These are phyloP conservation scores for Colletotrichum trifolii DNA, from an alignment of 2,329 filamentous ascomycete genomes.

Conservation along the genomic window DNA sequence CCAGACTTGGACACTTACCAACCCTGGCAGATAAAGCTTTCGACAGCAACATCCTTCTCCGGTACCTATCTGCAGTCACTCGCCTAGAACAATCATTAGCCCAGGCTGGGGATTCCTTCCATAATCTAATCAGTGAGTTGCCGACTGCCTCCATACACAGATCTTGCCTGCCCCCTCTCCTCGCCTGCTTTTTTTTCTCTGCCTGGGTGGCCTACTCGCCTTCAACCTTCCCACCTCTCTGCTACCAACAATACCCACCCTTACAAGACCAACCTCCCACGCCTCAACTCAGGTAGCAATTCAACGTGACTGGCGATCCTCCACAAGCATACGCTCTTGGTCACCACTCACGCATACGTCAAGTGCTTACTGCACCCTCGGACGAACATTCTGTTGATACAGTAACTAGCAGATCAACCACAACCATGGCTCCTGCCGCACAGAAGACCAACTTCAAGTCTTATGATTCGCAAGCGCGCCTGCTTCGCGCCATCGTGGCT, in stretches of 20 bases:
- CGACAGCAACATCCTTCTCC: neutral
- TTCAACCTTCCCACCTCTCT: neutral
- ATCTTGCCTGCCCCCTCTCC: neutral
- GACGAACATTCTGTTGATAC: neutral
- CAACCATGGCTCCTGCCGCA: constrained; percentile 54
- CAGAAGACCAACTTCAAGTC: constrained; percentile 66
- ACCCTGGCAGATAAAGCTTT: neutral
- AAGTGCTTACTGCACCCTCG: too few relatives aligned
- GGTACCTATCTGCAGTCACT: neutral
- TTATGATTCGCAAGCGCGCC: constrained; percentile 69
- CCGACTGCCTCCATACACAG: neutral
- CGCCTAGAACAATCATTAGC: neutral
- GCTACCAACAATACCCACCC: neutral
- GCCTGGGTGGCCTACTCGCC: neutral
- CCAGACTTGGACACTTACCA: neutral
- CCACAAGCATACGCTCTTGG: too few relatives aligned
- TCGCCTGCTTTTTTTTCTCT: neutral
- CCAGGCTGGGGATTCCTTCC: neutral
- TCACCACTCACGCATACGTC: too few relatives aligned
- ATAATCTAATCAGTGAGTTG: constrained; percentile 11
- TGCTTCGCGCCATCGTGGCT: constrained; percentile 70
- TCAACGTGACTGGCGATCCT: too few relatives aligned
- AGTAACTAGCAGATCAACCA: neutral
- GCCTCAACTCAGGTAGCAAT: too few relatives aligned
- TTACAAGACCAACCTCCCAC: neutral